Evolutionary conservation across 805 yeast genomes (phyloP).

Genomic region (Lipomyces sp.): DNA sequence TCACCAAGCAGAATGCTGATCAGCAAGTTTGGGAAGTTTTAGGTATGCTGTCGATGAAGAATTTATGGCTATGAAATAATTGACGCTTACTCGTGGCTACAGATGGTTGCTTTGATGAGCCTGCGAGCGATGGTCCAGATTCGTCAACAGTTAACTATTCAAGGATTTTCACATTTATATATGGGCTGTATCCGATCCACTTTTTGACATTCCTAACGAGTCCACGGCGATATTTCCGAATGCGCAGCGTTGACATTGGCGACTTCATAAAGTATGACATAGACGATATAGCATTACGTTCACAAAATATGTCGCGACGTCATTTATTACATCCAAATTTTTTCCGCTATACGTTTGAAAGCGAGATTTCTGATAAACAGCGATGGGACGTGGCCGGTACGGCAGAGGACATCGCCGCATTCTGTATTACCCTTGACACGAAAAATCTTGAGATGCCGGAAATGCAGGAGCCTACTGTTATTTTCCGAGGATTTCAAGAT

Average conservation of each 20-base stretch:
- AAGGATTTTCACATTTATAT: constrained; percentile 53
- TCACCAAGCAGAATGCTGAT: neutral
- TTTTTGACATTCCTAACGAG: constrained; percentile 51
- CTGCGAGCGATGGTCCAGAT: constrained; percentile 20
- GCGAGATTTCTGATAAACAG: constrained; percentile 46
- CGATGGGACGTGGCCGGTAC: constrained; percentile 46
- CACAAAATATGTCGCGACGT: constrained; percentile 44
- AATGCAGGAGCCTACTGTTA: constrained; percentile 29
- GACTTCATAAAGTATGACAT: constrained; percentile 41
- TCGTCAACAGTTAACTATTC: constrained; percentile 24
- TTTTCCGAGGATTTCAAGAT: constrained; percentile 32
- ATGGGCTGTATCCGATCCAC: constrained; percentile 63
- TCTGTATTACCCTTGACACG: constrained; percentile 42
- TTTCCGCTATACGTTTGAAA: constrained; percentile 47
- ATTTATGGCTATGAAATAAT: neutral
- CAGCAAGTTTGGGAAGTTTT: neutral
- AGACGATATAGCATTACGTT: constrained; percentile 43
- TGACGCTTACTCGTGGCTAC: neutral
- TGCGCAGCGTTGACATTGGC: constrained; percentile 29
- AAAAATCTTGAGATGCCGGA: constrained; percentile 33
- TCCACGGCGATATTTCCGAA: constrained; percentile 49
- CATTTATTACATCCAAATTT: constrained; percentile 57
- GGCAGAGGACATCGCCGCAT: constrained; percentile 47
- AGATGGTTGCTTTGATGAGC: constrained; percentile 19
- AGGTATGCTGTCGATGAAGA: neutral